Conservation (phyloP, 805 yeast species). For the Ogataea allantospora region DNA sequence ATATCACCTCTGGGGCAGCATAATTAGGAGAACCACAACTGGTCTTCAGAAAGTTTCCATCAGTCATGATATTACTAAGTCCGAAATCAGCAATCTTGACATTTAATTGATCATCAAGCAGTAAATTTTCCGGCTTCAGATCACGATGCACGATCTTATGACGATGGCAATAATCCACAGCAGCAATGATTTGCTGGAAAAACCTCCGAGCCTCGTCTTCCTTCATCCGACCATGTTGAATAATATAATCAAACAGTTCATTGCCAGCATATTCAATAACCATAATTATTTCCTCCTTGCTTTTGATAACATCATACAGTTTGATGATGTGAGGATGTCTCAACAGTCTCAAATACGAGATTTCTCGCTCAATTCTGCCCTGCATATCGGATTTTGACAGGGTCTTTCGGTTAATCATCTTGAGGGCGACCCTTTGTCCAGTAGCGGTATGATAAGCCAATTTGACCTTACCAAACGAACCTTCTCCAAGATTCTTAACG, state of each 20-base stretch:
- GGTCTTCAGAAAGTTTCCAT: slow-evolving; percentile 91
- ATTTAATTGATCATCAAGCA: slow-evolving; percentile 84
- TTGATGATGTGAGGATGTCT: slow-evolving; percentile 97
- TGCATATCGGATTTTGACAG: slow-evolving; percentile 96
- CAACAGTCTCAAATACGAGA: slow-evolving; percentile 78
- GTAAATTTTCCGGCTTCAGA: slow-evolving; percentile 89
- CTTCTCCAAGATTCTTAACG: slow-evolving; percentile 91
- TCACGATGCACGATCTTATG: slow-evolving; percentile 97
- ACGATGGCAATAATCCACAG: slow-evolving; percentile 94
- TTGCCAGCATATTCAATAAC: slow-evolving; percentile 97
- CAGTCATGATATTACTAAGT: slow-evolving; percentile 92
- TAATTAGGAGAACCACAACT: slow-evolving; percentile 96
- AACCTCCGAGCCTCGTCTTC: slow-evolving; percentile 90
- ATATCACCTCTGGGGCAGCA: slow-evolving; percentile 96
- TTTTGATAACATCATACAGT: slow-evolving; percentile 90
- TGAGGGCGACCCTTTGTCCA: slow-evolving; percentile 88
- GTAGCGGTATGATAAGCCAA: slow-evolving; percentile 87
- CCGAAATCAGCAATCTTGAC: slow-evolving; percentile 98
- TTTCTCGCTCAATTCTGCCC: slow-evolving; percentile 93
- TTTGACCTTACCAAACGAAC: slow-evolving; percentile 95
- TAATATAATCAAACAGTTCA: slow-evolving; percentile 92
- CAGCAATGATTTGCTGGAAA: slow-evolving; percentile 94
- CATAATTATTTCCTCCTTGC: slow-evolving; percentile 94
- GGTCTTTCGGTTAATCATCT: slow-evolving; percentile 88
- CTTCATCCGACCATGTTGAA: slow-evolving; percentile 88